A percentile compares a stretch with the other conserved stretches of the same genome.
Conservation (phyloP, 176 grass and related monocot genomes). For the Cocos nucifera region DNA sequence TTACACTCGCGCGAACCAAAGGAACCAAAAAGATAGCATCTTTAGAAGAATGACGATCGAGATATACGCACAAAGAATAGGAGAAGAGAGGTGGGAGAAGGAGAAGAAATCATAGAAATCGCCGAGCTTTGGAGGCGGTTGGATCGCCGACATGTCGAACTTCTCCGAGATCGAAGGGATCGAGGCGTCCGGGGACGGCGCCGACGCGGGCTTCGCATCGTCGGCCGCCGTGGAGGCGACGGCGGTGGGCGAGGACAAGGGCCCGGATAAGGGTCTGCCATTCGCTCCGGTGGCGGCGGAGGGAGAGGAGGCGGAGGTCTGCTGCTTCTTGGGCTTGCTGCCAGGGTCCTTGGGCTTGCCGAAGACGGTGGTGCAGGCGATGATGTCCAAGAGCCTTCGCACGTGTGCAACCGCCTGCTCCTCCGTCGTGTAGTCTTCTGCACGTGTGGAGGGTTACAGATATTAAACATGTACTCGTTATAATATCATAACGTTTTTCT, state of each 20-base stretch:
- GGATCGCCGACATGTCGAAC: slow-evolving; percentile 93
- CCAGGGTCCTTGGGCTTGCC: slow-evolving; percentile 45
- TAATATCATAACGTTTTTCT: too few species aligned
- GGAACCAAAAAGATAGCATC: too few species aligned
- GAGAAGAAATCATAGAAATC: slow-evolving; percentile 99
- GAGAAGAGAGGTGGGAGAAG: slow-evolving; percentile 66
- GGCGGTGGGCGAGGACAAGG: slow-evolving; percentile 12
- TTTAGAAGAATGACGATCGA: too few species aligned
- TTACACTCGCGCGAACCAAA: too few species aligned
- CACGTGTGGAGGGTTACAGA: slow-evolving; percentile 1
- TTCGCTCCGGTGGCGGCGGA: slow-evolving; percentile 6
- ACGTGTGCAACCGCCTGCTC: slow-evolving; percentile 69
- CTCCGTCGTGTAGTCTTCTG: slow-evolving; percentile 76
- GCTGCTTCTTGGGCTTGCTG: slow-evolving; percentile 21
- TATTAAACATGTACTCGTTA: too few species aligned
- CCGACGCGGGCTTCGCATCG: neutral
- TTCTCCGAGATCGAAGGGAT: slow-evolving; percentile 68
- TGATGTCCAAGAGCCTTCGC: slow-evolving; percentile 78
- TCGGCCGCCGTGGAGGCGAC: neutral
- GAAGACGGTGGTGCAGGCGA: slow-evolving; percentile 82
- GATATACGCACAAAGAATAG: slow-evolving; percentile 41
- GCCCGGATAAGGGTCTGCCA: neutral
- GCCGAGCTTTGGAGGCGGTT: slow-evolving; percentile 59
- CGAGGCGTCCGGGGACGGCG: neutral
- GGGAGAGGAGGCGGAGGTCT: neutral